Conservation (phyloP, 805 yeast genomes). For the Saccharomycopsis selenospora region DNA sequence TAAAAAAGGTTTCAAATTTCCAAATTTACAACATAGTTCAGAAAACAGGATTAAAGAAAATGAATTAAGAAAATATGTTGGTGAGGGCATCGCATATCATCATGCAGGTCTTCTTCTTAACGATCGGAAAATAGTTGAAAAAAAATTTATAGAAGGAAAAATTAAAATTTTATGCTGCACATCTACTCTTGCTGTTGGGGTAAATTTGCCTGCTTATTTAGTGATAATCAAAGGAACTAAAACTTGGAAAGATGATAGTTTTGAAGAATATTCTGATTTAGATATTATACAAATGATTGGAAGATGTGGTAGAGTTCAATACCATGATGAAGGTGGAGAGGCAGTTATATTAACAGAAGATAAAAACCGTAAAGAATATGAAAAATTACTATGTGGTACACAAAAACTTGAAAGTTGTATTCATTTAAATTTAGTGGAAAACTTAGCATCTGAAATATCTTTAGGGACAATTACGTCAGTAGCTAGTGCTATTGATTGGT, state of each 20-base stretch:
- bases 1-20: slow-evolving; percentile 17
- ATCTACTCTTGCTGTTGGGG: slow-evolving; percentile 55
- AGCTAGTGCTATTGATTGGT: slow-evolving; percentile 39
- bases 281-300: slow-evolving; percentile 60
- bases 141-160: slow-evolving; percentile 35
- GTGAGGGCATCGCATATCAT: slow-evolving; percentile 43
- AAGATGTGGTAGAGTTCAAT: slow-evolving; percentile 57
- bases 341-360: slow-evolving; percentile 43
- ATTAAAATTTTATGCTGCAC: slow-evolving; percentile 46
- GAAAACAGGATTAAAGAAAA: slow-evolving; percentile 24
- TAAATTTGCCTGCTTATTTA: slow-evolving; percentile 53
- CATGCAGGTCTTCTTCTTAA: slow-evolving; percentile 48
- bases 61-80: slow-evolving; percentile 25
- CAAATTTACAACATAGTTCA: neutral
- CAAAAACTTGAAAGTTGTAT: slow-evolving; percentile 42
- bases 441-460: slow-evolving; percentile 38
- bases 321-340: slow-evolving; percentile 41
- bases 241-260: slow-evolving; percentile 44
- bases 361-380: slow-evolving; percentile 32
- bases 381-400: slow-evolving; percentile 34
- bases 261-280: slow-evolving; percentile 46
- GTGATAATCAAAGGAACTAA: slow-evolving; percentile 59
- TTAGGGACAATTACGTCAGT: slow-evolving; percentile 33
- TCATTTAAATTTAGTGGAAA: slow-evolving; percentile 34
- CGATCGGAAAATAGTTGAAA: slow-evolving; percentile 43